Conservation (phyloP, 345 rosid genomes). For the Aquilaria sinensis region DNA sequence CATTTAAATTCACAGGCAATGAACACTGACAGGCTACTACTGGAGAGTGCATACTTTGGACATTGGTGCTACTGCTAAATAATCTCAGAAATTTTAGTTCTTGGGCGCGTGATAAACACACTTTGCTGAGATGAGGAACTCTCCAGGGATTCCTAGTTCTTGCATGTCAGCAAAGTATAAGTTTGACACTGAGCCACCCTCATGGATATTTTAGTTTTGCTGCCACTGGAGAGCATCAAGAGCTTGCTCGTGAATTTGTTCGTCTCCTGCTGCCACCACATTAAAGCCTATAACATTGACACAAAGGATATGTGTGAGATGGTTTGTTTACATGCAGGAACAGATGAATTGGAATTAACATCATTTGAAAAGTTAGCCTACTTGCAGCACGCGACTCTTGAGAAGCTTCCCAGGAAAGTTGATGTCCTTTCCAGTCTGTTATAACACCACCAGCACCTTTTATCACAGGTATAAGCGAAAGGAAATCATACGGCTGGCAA, state of each 20-base stretch:
- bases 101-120: no score
- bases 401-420: constrained; percentile 75
- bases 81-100: no score
- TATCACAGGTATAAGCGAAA: constrained; percentile 82
- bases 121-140: no score
- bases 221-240: constrained; percentile 35
- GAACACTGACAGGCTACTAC: no score
- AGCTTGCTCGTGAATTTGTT: constrained; percentile 50
- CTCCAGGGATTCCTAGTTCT: no score
- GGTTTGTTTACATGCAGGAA: no score
- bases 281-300: constrained; percentile 47
- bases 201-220: constrained; percentile 2
- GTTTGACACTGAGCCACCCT: no score
- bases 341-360: no score
- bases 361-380: constrained; percentile 16
- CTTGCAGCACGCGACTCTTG: constrained; percentile 51
- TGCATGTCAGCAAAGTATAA: no score
- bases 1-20: no score
- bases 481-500: constrained; percentile 83
- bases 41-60: no score
- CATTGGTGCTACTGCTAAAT: no score
- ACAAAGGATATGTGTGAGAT: background rate
- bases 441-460: constrained; percentile 88
- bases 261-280: constrained; percentile 83
- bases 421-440: constrained; percentile 81